Evolutionary conservation across 495 filamentous ascomycete genomes (phyloP).

Genomic region (Penicillium tannophilum): DNA sequence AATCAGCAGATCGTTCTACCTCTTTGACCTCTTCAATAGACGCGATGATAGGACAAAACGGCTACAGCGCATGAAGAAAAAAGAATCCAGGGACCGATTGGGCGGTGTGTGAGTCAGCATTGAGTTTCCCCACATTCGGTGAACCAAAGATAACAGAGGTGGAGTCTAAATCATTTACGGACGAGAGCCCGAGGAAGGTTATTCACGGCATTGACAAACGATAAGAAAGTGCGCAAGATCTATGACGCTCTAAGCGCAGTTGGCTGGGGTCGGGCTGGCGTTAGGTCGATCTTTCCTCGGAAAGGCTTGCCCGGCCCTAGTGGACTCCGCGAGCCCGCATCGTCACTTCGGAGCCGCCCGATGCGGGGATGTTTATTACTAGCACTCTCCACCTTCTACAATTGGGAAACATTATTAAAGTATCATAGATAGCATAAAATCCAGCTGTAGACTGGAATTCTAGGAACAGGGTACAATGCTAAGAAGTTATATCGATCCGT

Average conservation of each 20-base stretch:
- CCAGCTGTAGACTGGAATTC: not conserved
- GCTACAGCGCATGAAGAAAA: conserved; percentile 3
- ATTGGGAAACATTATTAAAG: not conserved
- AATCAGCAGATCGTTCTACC: not conserved
- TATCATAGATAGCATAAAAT: not conserved
- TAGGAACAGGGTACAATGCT: conserved; percentile 3
- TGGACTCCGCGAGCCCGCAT: conserved; percentile 1
- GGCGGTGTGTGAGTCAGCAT: conserved; percentile 12
- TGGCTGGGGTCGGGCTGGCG: not conserved
- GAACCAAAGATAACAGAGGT: not conserved
- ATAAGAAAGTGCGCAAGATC: conserved; percentile 29
- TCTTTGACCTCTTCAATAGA: not conserved
- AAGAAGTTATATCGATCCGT: conserved; percentile 6
- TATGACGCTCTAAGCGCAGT: conserved; percentile 4
- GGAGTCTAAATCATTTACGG: not conserved
- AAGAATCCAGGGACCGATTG: conserved; percentile 4
- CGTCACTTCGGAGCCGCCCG: conserved; percentile 23
- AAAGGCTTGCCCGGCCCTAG: conserved; percentile 2
- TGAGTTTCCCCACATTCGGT: conserved; percentile 3
- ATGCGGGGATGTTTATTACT: conserved; percentile 15
- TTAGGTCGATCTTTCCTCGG: conserved; percentile 7
- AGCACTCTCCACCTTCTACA: not conserved
- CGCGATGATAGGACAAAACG: not conserved
- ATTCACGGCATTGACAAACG: conserved; percentile 12
- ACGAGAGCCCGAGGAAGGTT: not conserved